Conservation (phyloP, 257 asterid species). For the Solanum habrochaites region DNA sequence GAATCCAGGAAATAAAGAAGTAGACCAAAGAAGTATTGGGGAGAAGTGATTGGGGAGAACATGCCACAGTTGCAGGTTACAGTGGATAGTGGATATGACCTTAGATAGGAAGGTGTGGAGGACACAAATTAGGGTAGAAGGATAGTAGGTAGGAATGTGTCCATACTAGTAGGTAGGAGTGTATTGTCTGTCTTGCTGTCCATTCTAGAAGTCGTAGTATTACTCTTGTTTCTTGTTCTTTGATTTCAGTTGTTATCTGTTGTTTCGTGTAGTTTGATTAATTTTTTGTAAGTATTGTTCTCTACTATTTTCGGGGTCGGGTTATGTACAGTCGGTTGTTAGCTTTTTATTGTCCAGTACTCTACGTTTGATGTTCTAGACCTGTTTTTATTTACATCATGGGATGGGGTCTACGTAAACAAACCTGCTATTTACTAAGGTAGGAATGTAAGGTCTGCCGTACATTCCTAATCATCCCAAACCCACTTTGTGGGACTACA, state of each 20-base stretch:
- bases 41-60: background rate
- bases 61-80: background rate
- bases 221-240: background rate
- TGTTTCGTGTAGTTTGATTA: background rate
- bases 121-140: background rate
- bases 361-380: no score
- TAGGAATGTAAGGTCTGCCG: no score
- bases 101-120: background rate
- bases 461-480: no score
- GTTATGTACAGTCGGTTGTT: background rate
- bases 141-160: background rate
- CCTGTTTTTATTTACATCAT: no score
- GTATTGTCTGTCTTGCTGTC: background rate
- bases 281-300: background rate
- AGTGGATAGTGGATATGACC: background rate
- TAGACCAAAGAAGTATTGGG: background rate
- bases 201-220: background rate
- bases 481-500: no score
- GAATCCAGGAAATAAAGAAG: background rate
- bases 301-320: background rate
- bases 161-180: background rate
- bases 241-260: background rate
- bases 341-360: background rate
- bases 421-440: no score
- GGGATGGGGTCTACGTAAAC: no score